Evolutionary conservation across 2,329 filamentous ascomycete genomes (phyloP).

Genomic region (Lecanoromycetidae sp.): DNA sequence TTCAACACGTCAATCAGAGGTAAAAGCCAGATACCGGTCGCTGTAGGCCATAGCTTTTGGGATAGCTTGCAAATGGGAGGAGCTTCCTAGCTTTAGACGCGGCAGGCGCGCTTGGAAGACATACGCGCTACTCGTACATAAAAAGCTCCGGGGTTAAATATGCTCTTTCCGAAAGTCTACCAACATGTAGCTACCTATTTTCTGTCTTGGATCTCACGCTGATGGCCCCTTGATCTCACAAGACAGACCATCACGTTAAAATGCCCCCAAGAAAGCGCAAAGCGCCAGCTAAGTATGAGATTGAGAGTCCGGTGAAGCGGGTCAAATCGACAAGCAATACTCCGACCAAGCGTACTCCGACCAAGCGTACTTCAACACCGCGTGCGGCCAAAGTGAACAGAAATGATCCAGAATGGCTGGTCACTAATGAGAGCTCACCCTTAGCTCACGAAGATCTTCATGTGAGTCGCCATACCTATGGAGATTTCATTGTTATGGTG

Average conservation of each 20-base stretch:
- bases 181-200: not conserved
- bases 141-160: too few species aligned
- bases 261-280: slow-evolving; percentile 11
- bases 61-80: not conserved
- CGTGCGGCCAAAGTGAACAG: slow-evolving; percentile 3
- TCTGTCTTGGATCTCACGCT: not conserved
- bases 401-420: slow-evolving; percentile 7
- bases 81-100: not conserved
- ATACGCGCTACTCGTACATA: too few species aligned
- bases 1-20: not conserved
- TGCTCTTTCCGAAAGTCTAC: too few species aligned
- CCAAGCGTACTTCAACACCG: not conserved
- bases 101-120: not conserved
- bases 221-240: not conserved
- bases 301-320: not conserved
- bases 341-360: not conserved
- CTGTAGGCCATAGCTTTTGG: not conserved
- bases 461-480: too few species aligned
- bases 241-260: not conserved
- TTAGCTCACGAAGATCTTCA: slow-evolving; percentile 10
- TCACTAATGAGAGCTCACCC: slow-evolving; percentile 11
- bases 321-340: not conserved
- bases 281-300: not conserved
- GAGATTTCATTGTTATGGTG: too few species aligned
- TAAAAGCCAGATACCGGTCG: not conserved